Evolutionary conservation across 83 land plant species (phyloP).

Genomic region (Thuja plicata): DNA sequence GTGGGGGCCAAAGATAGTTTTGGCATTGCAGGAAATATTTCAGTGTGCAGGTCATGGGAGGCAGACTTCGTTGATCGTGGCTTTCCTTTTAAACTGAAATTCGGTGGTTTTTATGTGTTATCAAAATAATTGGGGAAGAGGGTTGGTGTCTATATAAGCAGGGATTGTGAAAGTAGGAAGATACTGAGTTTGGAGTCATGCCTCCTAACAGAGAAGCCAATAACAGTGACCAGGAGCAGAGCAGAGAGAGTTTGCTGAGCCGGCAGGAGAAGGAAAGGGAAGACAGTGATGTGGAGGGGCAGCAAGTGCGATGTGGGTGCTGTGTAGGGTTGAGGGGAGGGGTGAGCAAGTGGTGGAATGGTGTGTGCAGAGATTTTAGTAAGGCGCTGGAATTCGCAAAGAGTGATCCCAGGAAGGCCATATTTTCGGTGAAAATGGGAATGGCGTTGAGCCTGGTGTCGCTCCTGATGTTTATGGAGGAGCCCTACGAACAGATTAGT

Average conservation of each 20-base stretch:
- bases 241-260: background rate
- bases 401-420: conserved; percentile 61
- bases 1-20: too few relatives aligned
- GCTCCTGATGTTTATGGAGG: conserved; percentile 49
- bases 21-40: too few relatives aligned
- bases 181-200: background rate
- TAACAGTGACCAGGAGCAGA: background rate
- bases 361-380: background rate
- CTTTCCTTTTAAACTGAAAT: too few relatives aligned
- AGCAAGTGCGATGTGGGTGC: background rate
- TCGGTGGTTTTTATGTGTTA: too few relatives aligned
- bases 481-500: conserved; percentile 38
- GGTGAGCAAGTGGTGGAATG: background rate
- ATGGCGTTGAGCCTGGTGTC: conserved; percentile 55
- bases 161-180: too few relatives aligned
- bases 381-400: conserved; percentile 39
- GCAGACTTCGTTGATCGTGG: too few relatives aligned
- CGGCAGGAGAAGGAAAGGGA: background rate
- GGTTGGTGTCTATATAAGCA: too few relatives aligned
- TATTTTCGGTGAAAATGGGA: conserved; percentile 73
- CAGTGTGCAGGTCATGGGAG: too few relatives aligned
- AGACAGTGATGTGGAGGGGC: background rate
- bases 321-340: conserved; percentile 4
- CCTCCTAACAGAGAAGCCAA: background rate
- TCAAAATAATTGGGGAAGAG: too few relatives aligned